A percentile compares a stretch with the other conserved stretches of the same genome.
Conservation (phyloP, 805 yeast genomes). For the Candida taoyuanica region DNA sequence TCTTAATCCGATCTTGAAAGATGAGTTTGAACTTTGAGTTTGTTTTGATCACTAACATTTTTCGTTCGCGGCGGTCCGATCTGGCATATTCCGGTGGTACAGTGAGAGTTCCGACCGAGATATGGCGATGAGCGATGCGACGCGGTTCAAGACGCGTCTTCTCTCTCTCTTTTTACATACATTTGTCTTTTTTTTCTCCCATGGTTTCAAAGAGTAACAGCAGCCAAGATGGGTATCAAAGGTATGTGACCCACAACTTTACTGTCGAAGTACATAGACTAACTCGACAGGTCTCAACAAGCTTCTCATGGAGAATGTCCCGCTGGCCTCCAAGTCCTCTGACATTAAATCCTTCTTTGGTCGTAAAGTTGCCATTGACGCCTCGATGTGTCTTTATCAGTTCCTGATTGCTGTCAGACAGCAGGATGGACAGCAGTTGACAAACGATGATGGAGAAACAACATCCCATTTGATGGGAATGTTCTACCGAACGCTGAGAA, state of each 20-base stretch:
- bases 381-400: conserved; percentile 95
- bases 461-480: conserved; percentile 94
- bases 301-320: conserved; percentile 85
- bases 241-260: too few species aligned
- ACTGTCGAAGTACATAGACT: too few species aligned
- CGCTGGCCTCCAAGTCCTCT: conserved; percentile 66
- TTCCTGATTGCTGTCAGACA: conserved; percentile 95
- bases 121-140: too few species aligned
- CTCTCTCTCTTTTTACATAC: too few species aligned
- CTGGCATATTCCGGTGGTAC: background rate
- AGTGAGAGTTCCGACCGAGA: conserved; percentile 1
- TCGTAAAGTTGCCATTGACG: conserved; percentile 93
- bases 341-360: conserved; percentile 89
- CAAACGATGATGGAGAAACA: conserved; percentile 87
- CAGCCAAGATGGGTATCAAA: conserved; percentile 46
- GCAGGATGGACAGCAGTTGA: conserved; percentile 90
- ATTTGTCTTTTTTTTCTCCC: too few species aligned
- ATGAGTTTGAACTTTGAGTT: background rate
- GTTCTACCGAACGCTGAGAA: conserved; percentile 86
- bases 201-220: too few species aligned
- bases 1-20: background rate
- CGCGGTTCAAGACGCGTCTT: too few species aligned
- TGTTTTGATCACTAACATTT: background rate
- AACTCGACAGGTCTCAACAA: conserved; percentile 73
- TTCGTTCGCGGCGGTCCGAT: conserved; percentile 1